Evolutionary conservation across 805 yeast species (phyloP).

Genomic region (Teunomyces lycoperdinae): DNA sequence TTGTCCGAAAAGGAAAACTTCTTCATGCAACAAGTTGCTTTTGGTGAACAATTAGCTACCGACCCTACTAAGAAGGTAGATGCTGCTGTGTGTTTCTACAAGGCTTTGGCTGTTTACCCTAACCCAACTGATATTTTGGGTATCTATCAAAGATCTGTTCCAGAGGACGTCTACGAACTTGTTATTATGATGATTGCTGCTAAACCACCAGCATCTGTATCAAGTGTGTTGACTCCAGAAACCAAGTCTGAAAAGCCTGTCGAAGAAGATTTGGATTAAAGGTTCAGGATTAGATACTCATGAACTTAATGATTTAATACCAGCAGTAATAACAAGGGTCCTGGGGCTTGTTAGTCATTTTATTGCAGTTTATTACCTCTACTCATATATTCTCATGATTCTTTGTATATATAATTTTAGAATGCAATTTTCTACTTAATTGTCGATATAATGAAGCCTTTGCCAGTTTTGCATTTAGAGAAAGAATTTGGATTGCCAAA

Average conservation of each 20-base stretch:
- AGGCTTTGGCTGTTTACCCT: conserved; percentile 90
- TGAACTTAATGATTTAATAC: not conserved
- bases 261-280: conserved; percentile 35
- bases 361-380: conserved; percentile 2
- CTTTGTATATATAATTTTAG: conserved; percentile 1
- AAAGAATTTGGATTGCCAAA: no score
- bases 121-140: conserved; percentile 89
- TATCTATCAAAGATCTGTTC: conserved; percentile 85
- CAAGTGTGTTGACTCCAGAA: conserved; percentile 48
- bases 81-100: conserved; percentile 89
- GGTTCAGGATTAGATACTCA: not conserved
- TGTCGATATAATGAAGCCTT: no score
- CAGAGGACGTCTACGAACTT: conserved; percentile 76
- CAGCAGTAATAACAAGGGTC: conserved; percentile 1
- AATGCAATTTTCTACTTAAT: not conserved
- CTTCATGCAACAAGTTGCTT: conserved; percentile 79
- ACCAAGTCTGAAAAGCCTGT: conserved; percentile 21
- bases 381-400: conserved; percentile 4
- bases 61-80: conserved; percentile 67
- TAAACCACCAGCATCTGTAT: conserved; percentile 80
- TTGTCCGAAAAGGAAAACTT: conserved; percentile 67
- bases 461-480: no score
- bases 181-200: conserved; percentile 87
- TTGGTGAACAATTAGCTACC: conserved; percentile 78
- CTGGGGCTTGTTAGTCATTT: conserved; percentile 2